Conservation (phyloP, 208 protist species). For the Trypanosoma rangeli region DNA sequence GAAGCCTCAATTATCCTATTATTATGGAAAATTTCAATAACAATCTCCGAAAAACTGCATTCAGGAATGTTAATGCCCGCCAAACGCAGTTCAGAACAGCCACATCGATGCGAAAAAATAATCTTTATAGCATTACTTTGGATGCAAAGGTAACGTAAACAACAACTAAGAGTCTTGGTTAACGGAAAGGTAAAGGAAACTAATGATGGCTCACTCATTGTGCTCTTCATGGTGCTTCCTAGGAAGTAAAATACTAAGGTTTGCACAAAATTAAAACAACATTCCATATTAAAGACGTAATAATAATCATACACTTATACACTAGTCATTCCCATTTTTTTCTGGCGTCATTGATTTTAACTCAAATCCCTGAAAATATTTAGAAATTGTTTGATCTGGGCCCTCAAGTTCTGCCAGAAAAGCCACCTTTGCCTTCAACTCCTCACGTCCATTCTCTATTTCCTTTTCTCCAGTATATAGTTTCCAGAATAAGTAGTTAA, state of each 20-base stretch:
- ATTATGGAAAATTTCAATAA: conserved; percentile 9
- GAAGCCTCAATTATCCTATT: background rate
- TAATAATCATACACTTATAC: background rate
- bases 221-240: conserved; percentile 2
- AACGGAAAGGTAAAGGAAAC: conserved; percentile 27
- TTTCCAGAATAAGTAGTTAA: conserved; percentile 65
- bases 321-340: background rate
- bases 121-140: conserved; percentile 19
- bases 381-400: conserved; percentile 64
- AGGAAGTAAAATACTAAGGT: conserved; percentile 2
- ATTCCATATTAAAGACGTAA: background rate
- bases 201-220: conserved; percentile 5
- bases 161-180: conserved; percentile 18
- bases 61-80: conserved; percentile 45
- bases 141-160: conserved; percentile 27
- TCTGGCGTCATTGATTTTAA: conserved; percentile 30
- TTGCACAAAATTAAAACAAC: conserved; percentile 4
- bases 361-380: conserved; percentile 73
- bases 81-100: conserved; percentile 26
- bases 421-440: conserved; percentile 80
- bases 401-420: conserved; percentile 75
- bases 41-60: conserved; percentile 59
- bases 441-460: conserved; percentile 58
- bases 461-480: conserved; percentile 55
- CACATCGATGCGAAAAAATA: conserved; percentile 1